These are phyloP conservation scores for Myxozyma geophila DNA, from an alignment of 805 yeast genomes.

Conservation along the genomic window DNA sequence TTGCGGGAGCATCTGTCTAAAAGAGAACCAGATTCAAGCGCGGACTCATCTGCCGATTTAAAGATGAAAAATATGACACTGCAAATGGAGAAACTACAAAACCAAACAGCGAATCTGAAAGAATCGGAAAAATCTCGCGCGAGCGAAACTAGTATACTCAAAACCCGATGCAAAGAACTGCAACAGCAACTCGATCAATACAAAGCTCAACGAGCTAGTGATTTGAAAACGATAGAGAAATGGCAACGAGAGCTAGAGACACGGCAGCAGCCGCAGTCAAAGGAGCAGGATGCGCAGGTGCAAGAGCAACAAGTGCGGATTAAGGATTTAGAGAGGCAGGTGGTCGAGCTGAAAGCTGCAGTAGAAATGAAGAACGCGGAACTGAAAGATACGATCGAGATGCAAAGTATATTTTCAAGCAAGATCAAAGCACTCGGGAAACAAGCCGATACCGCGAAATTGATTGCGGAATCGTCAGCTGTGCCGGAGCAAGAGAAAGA, in stretches of 20 bases:
- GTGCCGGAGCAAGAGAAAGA: not conserved
- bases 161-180: not conserved
- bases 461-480: not conserved
- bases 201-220: conserved; percentile 3
- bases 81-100: not conserved
- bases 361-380: not conserved
- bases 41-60: not conserved
- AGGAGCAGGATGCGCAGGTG: not conserved
- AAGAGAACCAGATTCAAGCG: not conserved
- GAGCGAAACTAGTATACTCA: too few relatives aligned
- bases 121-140: not conserved
- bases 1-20: not conserved
- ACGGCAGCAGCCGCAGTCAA: not conserved
- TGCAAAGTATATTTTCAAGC: not conserved
- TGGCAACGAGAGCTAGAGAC: conserved; percentile 14
- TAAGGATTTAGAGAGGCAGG: not conserved
- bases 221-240: not conserved
- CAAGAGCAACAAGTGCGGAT: not conserved
- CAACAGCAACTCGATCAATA: not conserved
- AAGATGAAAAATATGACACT: not conserved
- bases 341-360: not conserved
- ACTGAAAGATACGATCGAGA: not conserved
- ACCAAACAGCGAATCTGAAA: not conserved
- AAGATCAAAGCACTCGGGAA: conserved; percentile 1
- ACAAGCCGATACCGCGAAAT: conserved; percentile 1